phyloP scores from a whole-genome alignment of 75 land plant species.

The Pinus albicaulis region DNA sequence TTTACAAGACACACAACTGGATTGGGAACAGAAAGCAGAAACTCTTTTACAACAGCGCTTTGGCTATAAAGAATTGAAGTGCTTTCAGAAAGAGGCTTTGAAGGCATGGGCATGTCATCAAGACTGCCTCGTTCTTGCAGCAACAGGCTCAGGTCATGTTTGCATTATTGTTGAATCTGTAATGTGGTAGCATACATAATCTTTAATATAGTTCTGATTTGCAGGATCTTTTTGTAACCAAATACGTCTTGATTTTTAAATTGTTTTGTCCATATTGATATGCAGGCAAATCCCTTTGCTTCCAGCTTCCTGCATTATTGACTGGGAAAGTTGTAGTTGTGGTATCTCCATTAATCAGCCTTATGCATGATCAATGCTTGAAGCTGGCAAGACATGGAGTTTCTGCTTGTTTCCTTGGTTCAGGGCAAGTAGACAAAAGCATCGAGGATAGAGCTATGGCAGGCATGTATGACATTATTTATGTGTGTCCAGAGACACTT shows the following conservation, averaged over 20 bases:
- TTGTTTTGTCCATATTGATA: not conserved
- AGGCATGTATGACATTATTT: conserved; percentile 68
- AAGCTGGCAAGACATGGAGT: conserved; percentile 78
- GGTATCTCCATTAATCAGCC: conserved; percentile 84
- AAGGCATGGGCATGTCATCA: conserved; percentile 61
- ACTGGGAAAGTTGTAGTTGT: conserved; percentile 84
- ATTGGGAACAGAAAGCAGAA: conserved; percentile 49
- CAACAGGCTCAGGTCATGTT: conserved; percentile 82
- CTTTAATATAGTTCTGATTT: not conserved
- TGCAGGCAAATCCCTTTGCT: conserved; percentile 79
- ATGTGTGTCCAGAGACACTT: conserved; percentile 90
- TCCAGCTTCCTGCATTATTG: conserved; percentile 78
- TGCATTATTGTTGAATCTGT: not conserved
- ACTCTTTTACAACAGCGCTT: conserved; percentile 50
- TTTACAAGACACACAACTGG: conserved; percentile 15
- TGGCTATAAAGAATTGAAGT: conserved; percentile 55
- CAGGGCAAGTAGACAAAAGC: conserved; percentile 72
- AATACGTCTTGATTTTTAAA: not conserved
- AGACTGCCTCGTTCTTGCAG: conserved; percentile 87
- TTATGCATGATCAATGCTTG: conserved; percentile 93
- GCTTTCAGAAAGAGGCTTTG: conserved; percentile 77
- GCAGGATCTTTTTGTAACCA: not conserved
- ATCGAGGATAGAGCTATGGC: conserved; percentile 78
- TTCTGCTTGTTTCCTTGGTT: conserved; percentile 89
- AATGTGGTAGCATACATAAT: not conserved